phyloP scores from a whole-genome alignment of 169 alveolate genomes.

The Plasmodium berghei region DNA sequence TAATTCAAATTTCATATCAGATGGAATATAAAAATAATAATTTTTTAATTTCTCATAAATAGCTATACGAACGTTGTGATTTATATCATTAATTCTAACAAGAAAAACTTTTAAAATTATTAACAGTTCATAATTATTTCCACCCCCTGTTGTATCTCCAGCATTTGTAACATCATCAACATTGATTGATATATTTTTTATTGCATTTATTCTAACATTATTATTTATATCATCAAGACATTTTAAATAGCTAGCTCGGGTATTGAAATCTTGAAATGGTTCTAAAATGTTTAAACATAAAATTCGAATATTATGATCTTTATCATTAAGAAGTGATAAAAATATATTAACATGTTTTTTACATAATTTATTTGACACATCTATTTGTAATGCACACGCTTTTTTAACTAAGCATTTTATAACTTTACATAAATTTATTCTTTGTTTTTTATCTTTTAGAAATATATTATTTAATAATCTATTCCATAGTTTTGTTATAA shows the following conservation, averaged over 20 bases:
- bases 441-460: conserved; percentile 78
- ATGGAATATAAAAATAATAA: conserved; percentile 61
- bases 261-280: conserved; percentile 73
- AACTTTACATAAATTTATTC: conserved; percentile 75
- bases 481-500: conserved; percentile 78
- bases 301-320: conserved; percentile 66
- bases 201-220: conserved; percentile 60
- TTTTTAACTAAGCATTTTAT: conserved; percentile 64
- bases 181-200: conserved; percentile 48
- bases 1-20: conserved; percentile 64
- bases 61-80: conserved; percentile 54
- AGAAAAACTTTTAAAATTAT: conserved; percentile 37
- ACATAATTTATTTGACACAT: conserved; percentile 76
- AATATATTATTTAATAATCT: conserved; percentile 70
- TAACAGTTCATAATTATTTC: conserved; percentile 40
- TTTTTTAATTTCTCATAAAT: conserved; percentile 70
- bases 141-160: background rate
- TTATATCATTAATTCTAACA: conserved; percentile 53
- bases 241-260: conserved; percentile 37
- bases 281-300: conserved; percentile 73
- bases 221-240: conserved; percentile 67
- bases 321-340: conserved; percentile 77
- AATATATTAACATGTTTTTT: conserved; percentile 80
- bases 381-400: conserved; percentile 80
- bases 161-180: conserved; percentile 9